Conservation (phyloP, 176 grass and related monocot genomes). For the Tuctoria greenei region DNA sequence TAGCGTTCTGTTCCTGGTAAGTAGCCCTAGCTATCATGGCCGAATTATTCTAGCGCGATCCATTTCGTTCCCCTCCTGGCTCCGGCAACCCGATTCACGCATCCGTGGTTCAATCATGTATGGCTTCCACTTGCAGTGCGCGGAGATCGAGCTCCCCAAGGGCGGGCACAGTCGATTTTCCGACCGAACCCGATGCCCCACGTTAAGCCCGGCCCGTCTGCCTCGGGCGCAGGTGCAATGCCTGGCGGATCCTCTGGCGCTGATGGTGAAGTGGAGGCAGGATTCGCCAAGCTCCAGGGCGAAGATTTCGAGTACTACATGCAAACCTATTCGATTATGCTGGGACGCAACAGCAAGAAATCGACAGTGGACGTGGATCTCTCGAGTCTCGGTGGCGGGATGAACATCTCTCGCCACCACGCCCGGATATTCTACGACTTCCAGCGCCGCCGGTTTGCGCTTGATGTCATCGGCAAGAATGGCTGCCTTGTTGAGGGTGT, state of each 20-base stretch:
- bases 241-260: constrained; percentile 26
- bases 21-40: not conserved
- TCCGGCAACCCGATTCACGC: not conserved
- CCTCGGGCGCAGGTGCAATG: constrained; percentile 15
- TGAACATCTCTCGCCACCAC: constrained; percentile 90
- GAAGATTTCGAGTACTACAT: constrained; percentile 98
- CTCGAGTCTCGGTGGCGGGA: constrained; percentile 71
- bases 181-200: not conserved
- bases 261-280: constrained; percentile 58
- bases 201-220: constrained; percentile 15
- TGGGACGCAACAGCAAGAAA: constrained; percentile 89
- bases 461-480: constrained; percentile 90
- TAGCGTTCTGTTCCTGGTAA: not conserved
- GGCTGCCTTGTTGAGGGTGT: constrained; percentile 87
- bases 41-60: not conserved
- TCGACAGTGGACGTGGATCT: constrained; percentile 88
- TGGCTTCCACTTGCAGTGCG: not conserved
- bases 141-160: not conserved
- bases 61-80: not conserved
- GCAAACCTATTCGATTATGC: constrained; percentile 94
- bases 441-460: constrained; percentile 76
- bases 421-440: constrained; percentile 94
- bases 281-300: constrained; percentile 92
- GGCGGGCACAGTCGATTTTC: not conserved
- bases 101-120: not conserved